These are phyloP conservation scores for Rhynchospora tenuis DNA, from an alignment of 176 grass and related monocot species.

Conservation along the genomic window DNA sequence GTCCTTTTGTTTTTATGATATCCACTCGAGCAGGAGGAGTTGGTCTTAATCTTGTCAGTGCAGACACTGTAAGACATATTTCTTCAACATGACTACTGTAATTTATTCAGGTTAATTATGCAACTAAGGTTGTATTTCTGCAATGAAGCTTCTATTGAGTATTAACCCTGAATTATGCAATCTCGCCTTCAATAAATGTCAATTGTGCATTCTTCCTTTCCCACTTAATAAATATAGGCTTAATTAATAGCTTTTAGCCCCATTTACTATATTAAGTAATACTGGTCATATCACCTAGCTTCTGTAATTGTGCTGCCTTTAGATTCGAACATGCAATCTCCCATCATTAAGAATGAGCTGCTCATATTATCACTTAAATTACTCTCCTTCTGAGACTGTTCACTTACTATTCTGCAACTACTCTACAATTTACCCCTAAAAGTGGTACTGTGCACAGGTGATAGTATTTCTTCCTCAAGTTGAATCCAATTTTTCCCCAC, in stretches of 20 bases:
- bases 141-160: not conserved
- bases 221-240: not conserved
- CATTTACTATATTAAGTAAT: not conserved
- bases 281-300: not conserved
- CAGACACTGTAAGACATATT: conserved; percentile 84
- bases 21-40: conserved; percentile 94
- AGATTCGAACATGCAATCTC: not conserved
- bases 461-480: not conserved
- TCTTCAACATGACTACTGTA: conserved; percentile 3
- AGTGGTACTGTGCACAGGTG: not conserved
- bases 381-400: not conserved
- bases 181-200: not conserved
- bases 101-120: not conserved
- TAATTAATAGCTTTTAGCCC: not conserved
- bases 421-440: not conserved
- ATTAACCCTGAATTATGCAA: not conserved
- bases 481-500: not conserved
- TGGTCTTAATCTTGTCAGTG: conserved; percentile 92
- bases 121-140: conserved; percentile 6
- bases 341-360: not conserved
- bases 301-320: not conserved
- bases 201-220: not conserved
- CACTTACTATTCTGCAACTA: not conserved
- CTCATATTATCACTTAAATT: not conserved
- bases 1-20: conserved; percentile 94